These are phyloP conservation scores for Pichia paraexigua DNA, from an alignment of 805 yeast genomes.

Conservation along the genomic window DNA sequence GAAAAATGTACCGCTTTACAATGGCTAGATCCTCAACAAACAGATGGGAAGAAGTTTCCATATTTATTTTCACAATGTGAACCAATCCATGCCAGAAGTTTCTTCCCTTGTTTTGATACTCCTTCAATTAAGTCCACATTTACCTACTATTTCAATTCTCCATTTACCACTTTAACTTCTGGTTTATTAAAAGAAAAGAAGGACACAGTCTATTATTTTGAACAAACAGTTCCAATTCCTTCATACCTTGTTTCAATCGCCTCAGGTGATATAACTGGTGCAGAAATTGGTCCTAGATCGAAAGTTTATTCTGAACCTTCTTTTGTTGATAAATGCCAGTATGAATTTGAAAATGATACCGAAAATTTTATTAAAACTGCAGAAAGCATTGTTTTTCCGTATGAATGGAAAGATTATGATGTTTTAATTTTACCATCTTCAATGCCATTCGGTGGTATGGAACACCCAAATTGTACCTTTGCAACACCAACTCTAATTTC, in stretches of 20 bases:
- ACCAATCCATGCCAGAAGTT: slow-evolving; percentile 82
- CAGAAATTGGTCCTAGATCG: slow-evolving; percentile 79
- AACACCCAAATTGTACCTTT: slow-evolving; percentile 84
- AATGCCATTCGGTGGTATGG: slow-evolving; percentile 92
- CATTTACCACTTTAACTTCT: slow-evolving; percentile 64
- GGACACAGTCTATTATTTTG: slow-evolving; percentile 40
- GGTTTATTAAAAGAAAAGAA: slow-evolving; percentile 33
- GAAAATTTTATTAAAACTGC: slow-evolving; percentile 75
- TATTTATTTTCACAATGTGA: slow-evolving; percentile 85
- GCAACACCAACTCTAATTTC: slow-evolving; percentile 84
- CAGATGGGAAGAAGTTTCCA: slow-evolving; percentile 62
- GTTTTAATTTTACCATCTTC: slow-evolving; percentile 71
- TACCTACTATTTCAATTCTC: slow-evolving; percentile 50
- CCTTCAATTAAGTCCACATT: slow-evolving; percentile 73
- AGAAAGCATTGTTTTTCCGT: slow-evolving; percentile 64
- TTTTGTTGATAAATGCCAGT: slow-evolving; percentile 55
- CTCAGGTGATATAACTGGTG: slow-evolving; percentile 64
- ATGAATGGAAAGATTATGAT: slow-evolving; percentile 82
- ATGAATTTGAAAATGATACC: slow-evolving; percentile 75
- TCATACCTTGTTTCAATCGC: slow-evolving; percentile 79
- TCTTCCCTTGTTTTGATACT: slow-evolving; percentile 87
- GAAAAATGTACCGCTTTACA: slow-evolving; percentile 74
- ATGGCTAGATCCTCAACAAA: slow-evolving; percentile 68
- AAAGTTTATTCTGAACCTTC: slow-evolving; percentile 73
- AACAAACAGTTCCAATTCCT: slow-evolving; percentile 80